Conservation (phyloP, 257 asterid species). For the Fraxinus pennsylvanica region DNA sequence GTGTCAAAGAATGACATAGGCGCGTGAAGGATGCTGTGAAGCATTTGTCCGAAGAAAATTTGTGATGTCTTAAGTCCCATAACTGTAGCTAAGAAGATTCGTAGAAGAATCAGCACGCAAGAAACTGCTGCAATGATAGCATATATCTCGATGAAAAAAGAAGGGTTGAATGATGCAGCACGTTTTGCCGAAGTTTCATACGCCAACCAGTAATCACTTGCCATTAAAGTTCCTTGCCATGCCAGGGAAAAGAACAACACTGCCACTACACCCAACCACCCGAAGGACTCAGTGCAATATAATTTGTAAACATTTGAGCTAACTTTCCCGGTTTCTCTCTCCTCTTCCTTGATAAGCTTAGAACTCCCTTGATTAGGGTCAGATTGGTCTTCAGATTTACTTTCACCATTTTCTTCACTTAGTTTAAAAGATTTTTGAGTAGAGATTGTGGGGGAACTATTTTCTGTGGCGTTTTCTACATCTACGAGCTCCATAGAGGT, state of each 20-base stretch:
- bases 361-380: slow-evolving; percentile 45
- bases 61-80: slow-evolving; percentile 94
- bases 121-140: slow-evolving; percentile 52
- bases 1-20: slow-evolving; percentile 99
- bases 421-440: slow-evolving; percentile 43
- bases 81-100: slow-evolving; percentile 49
- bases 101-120: slow-evolving; percentile 44
- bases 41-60: slow-evolving; percentile 78
- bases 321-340: slow-evolving; percentile 77
- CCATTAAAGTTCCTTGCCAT: slow-evolving; percentile 86
- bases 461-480: slow-evolving; percentile 53
- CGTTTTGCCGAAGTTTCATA: slow-evolving; percentile 73
- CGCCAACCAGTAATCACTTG: slow-evolving; percentile 87
- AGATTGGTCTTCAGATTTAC: slow-evolving; percentile 38
- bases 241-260: slow-evolving; percentile 48
- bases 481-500: slow-evolving; percentile 93
- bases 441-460: slow-evolving; percentile 35
- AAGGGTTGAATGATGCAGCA: slow-evolving; percentile 62
- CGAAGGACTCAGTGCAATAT: slow-evolving; percentile 77
- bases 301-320: slow-evolving; percentile 74
- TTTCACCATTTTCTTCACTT: slow-evolving; percentile 54
- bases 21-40: slow-evolving; percentile 78
- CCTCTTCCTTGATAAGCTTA: slow-evolving; percentile 90
- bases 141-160: slow-evolving; percentile 69
- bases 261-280: slow-evolving; percentile 72